A percentile compares a stretch with the other conserved stretches of the same genome.
Conservation (phyloP, 2,329 filamentous ascomycete species). For the Shiraia sp. region DNA sequence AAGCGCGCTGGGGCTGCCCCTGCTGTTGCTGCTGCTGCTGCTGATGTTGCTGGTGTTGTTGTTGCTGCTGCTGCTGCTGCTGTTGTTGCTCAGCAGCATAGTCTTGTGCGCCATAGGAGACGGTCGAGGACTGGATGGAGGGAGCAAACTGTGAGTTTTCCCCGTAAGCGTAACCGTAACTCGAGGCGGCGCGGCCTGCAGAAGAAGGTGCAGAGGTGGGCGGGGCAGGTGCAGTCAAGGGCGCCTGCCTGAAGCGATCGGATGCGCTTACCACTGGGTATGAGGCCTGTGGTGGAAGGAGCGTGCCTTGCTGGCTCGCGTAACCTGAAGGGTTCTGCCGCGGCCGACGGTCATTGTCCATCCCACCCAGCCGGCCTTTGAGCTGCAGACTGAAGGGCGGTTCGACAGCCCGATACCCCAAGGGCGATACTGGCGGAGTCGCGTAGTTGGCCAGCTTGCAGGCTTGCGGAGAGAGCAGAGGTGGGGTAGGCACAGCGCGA, state of each 20-base stretch:
- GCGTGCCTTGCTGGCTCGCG: constrained; percentile 54
- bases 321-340: constrained; percentile 74
- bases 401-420: constrained; percentile 64
- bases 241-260: constrained; percentile 54
- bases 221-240: constrained; percentile 48
- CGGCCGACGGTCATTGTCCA: constrained; percentile 76
- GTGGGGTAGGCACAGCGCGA: constrained; percentile 9
- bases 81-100: constrained; percentile 64
- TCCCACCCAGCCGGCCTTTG: constrained; percentile 62
- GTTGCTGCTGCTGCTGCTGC: constrained; percentile 58
- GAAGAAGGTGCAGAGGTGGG: constrained; percentile 48
- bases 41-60: constrained; percentile 59
- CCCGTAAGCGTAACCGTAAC: constrained; percentile 57
- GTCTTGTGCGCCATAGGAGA: constrained; percentile 67
- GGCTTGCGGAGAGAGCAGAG: constrained; percentile 29
- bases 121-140: constrained; percentile 52
- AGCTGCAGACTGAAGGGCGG: constrained; percentile 60
- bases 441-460: constrained; percentile 69
- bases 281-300: constrained; percentile 50
- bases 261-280: constrained; percentile 51
- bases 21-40: constrained; percentile 58
- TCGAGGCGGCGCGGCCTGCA: constrained; percentile 44
- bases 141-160: constrained; percentile 60
- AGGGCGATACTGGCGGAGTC: constrained; percentile 66
- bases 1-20: constrained; percentile 61